Conservation (phyloP, 2,329 filamentous ascomycete species). For the Aspergillus aculeatinus region DNA sequence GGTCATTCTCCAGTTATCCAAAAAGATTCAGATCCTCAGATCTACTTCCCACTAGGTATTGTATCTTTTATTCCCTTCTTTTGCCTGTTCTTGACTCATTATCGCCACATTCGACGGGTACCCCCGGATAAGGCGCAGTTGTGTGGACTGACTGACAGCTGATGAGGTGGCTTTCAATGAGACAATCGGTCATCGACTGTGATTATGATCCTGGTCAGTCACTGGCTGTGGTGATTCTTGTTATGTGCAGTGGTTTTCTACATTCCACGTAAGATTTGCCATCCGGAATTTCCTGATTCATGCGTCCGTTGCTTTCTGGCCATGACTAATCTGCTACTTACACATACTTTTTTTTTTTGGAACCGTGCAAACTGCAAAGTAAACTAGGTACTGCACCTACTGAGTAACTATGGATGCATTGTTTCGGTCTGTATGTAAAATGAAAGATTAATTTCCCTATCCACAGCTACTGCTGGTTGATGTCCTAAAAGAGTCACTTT, state of each 20-base stretch:
- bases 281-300: not conserved
- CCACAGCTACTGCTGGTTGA: too few relatives aligned
- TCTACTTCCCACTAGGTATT: not conserved
- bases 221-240: not conserved
- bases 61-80: not conserved
- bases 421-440: not conserved
- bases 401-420: too few relatives aligned
- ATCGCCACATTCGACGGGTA: not conserved
- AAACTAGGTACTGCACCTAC: not conserved
- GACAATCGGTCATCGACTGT: not conserved
- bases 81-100: not conserved
- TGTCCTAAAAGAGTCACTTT: not conserved
- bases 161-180: not conserved
- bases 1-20: too few relatives aligned
- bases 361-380: not conserved
- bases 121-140: not conserved
- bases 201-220: not conserved
- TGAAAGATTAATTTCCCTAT: not conserved
- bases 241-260: not conserved
- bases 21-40: not conserved
- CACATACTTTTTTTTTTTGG: too few relatives aligned
- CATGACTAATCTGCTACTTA: not conserved
- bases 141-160: not conserved
- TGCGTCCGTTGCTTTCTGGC: not conserved
- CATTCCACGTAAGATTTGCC: not conserved